Conservation (phyloP, 805 yeast genomes). For the Wickerhamomyces queroliae region DNA sequence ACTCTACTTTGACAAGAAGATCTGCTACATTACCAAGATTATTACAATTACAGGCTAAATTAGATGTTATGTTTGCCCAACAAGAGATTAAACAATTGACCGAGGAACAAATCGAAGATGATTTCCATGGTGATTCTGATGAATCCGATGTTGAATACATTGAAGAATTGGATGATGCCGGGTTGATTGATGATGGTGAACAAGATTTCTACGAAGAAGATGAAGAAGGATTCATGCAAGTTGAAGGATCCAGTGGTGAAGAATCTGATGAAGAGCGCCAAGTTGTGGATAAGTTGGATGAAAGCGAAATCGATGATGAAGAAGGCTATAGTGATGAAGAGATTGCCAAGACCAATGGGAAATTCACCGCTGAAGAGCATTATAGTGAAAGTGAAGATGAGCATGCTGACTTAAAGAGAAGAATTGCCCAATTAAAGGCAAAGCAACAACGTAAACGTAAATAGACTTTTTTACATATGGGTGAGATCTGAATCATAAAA, state of each 20-base stretch:
- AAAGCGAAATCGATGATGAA: constrained; percentile 25
- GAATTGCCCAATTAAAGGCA: constrained; percentile 18
- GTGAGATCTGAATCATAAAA: background rate
- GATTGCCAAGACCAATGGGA: constrained; percentile 14
- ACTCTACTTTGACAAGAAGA: constrained; percentile 59
- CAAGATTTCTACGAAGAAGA: constrained; percentile 28
- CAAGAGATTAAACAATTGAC: constrained; percentile 49
- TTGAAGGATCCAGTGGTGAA: constrained; percentile 25
- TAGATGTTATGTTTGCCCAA: constrained; percentile 65
- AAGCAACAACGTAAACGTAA: constrained; percentile 17
- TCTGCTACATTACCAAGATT: constrained; percentile 66
- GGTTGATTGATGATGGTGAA: constrained; percentile 42
- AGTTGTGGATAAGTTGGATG: constrained; percentile 25
- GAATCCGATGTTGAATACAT: constrained; percentile 53
- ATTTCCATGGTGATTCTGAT: constrained; percentile 29
- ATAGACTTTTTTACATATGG: background rate
- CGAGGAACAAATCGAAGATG: constrained; percentile 27
- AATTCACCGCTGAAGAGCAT: constrained; percentile 10
- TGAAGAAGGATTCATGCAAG: constrained; percentile 21
- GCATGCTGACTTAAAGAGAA: constrained; percentile 15
- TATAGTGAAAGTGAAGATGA: constrained; percentile 18
- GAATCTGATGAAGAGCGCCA: constrained; percentile 11
- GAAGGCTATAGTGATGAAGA: constrained; percentile 22
- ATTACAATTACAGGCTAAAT: constrained; percentile 75
- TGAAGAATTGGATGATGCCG: constrained; percentile 55